These are phyloP conservation scores for Yamadazyma aaseri DNA, from an alignment of 1,139 yeast genomes.

Conservation along the genomic window DNA sequence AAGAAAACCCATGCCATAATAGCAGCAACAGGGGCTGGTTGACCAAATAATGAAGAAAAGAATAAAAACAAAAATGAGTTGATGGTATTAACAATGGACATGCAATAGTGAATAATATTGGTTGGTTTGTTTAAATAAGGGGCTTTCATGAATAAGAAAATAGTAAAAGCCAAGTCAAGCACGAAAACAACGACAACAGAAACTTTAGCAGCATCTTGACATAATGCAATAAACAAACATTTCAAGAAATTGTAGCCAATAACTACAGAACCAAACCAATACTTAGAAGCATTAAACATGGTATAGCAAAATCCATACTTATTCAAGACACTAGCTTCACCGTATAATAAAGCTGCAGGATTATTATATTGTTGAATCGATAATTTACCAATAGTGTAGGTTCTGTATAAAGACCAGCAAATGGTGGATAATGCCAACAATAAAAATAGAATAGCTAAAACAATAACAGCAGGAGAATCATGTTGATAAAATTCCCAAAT, in stretches of 20 bases:
- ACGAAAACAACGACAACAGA: slow-evolving; percentile 67
- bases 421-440: slow-evolving; percentile 54
- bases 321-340: slow-evolving; percentile 60
- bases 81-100: slow-evolving; percentile 60
- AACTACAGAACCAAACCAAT: slow-evolving; percentile 71
- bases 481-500: slow-evolving; percentile 70
- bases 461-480: slow-evolving; percentile 76
- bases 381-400: slow-evolving; percentile 51
- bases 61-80: slow-evolving; percentile 74
- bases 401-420: slow-evolving; percentile 60
- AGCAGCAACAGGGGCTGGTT: slow-evolving; percentile 63
- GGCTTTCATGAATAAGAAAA: slow-evolving; percentile 51
- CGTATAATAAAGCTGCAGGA: slow-evolving; percentile 77
- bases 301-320: slow-evolving; percentile 79
- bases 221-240: slow-evolving; percentile 63
- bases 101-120: slow-evolving; percentile 62
- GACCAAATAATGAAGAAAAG: slow-evolving; percentile 71
- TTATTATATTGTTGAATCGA: slow-evolving; percentile 57
- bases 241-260: slow-evolving; percentile 56
- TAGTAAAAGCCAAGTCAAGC: slow-evolving; percentile 61
- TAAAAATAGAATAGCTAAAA: slow-evolving; percentile 63
- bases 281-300: slow-evolving; percentile 72
- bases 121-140: slow-evolving; percentile 77
- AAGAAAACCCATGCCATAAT: slow-evolving; percentile 83
- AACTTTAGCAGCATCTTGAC: slow-evolving; percentile 68